Base-by-base conservation (phyloP, 2,329 filamentous ascomycete species). In the Phialocephala sp. region DNA sequence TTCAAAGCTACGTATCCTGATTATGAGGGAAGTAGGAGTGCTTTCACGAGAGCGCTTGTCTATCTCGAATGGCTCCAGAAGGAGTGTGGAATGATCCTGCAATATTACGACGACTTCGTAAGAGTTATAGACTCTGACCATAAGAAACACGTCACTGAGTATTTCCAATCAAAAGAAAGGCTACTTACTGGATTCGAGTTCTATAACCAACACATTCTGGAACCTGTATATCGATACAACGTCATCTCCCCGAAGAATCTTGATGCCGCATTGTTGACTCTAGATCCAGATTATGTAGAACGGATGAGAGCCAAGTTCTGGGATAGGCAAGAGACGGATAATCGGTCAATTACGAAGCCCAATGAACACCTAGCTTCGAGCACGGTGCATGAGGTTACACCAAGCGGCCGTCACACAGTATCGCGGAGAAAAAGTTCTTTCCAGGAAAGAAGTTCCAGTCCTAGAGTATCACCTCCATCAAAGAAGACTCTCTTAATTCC, bases 91-190 rank as follows among this genome's bases (percentile, higher is more conserved):
- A 35, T 12, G 12, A 24, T 24, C 32, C 3, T 24, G 9, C 11
- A 6, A n/a, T 54, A 47, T 22, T 60, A 36, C 20, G 59, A 60
- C 35, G 59, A 60, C 43, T 60, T 60, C 15, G 35, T 60, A 22
- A 50, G 43, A 22, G 27, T 60, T n/a, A 22, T 60, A 22, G 45
- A 18, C 12, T 35, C 43, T 12, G 58, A 50, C 8, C 27, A 60
- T 18, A 18, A n/a, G 22, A 45, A 14, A n/a, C 41, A 59, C n/a
- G 24, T 41, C 4, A 20, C 1, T 1, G 32, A 60, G 15, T 22
- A 32, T 60, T 22, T 8, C 2, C 27, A 39, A 32, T 9, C 9
- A 2, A 45, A 47, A 47, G 41, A 37, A 18, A 15, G 43, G 11
- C 32, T 37, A 1, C 37, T 50, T n/a, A 52, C 41, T 15, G 41